Conservation (phyloP, 106 monocot genomes). For the Phalaenopsis equestris region DNA sequence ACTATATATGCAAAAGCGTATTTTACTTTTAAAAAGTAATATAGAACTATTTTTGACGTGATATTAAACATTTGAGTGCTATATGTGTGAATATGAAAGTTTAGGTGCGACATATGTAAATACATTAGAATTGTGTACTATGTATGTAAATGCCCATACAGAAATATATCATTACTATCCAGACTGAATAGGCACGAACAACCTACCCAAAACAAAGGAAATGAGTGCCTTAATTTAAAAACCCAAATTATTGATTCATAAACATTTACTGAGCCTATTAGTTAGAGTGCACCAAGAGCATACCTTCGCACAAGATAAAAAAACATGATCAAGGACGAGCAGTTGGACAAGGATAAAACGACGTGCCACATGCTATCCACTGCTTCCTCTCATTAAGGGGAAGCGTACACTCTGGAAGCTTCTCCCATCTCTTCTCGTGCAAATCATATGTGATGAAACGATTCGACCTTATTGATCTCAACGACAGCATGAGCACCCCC, state of each 20-base stretch:
- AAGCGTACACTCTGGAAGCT: slow-evolving; percentile 45
- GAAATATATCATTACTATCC: neutral
- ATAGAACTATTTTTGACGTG: too few relatives aligned
- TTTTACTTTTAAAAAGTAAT: too few relatives aligned
- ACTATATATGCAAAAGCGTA: too few relatives aligned
- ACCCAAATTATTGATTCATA: neutral
- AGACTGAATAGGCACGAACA: neutral
- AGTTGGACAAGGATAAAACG: slow-evolving; percentile 60
- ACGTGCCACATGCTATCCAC: slow-evolving; percentile 59
- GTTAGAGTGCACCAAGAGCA: neutral
- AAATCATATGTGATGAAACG: slow-evolving; percentile 58
- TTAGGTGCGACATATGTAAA: too few relatives aligned
- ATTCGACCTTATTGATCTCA: slow-evolving; percentile 58
- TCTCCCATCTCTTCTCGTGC: slow-evolving; percentile 54
- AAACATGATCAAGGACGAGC: slow-evolving; percentile 36
- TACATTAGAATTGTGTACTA: too few relatives aligned
- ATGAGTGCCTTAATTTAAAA: neutral
- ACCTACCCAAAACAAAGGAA: neutral
- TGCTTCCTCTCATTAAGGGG: slow-evolving; percentile 33
- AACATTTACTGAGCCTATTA: neutral
- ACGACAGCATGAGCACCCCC: slow-evolving; percentile 70
- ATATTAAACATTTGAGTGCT: too few relatives aligned
- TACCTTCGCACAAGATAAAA: slow-evolving; percentile 7
- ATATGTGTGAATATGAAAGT: too few relatives aligned
- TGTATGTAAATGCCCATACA: too few relatives aligned